phyloP scores from a whole-genome alignment of 106 monocot species.

The Dioscorea zingiberensis region DNA sequence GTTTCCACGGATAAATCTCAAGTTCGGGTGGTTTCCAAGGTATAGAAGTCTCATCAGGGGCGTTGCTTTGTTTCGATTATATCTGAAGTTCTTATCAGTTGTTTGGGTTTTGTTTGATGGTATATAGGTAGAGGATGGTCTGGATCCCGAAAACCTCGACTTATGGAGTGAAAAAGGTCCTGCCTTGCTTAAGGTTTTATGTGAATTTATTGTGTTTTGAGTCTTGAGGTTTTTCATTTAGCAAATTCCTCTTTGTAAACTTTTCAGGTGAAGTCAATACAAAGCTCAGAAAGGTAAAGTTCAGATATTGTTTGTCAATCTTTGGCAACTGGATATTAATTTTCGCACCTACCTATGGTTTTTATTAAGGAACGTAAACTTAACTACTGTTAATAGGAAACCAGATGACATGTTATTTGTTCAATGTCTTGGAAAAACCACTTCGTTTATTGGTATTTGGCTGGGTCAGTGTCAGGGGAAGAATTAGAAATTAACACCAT shows the following conservation, averaged over 20 bases:
- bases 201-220: constrained; percentile 1
- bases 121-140: constrained; percentile 34
- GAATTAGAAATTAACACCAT: too few species aligned
- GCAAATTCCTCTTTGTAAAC: constrained; percentile 7
- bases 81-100: neutral
- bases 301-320: neutral
- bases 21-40: constrained; percentile 23
- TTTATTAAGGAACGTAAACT: too few species aligned
- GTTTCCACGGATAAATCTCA: constrained; percentile 7
- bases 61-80: neutral
- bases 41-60: constrained; percentile 1
- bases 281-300: constrained; percentile 36
- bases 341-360: too few species aligned
- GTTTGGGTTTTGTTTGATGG: neutral
- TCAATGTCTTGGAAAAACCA: too few species aligned
- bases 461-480: too few species aligned
- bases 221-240: neutral
- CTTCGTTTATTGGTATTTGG: too few species aligned
- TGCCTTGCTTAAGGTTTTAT: neutral
- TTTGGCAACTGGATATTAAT: too few species aligned
- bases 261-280: constrained; percentile 36
- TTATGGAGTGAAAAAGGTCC: constrained; percentile 67
- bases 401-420: too few species aligned
- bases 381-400: too few species aligned
- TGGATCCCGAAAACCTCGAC: constrained; percentile 21